Evolutionary conservation across 768 basidiomycete species (phyloP), one percentile per base, ranked within the genome.

Genomic region (Leccinum variicolor): DNA sequence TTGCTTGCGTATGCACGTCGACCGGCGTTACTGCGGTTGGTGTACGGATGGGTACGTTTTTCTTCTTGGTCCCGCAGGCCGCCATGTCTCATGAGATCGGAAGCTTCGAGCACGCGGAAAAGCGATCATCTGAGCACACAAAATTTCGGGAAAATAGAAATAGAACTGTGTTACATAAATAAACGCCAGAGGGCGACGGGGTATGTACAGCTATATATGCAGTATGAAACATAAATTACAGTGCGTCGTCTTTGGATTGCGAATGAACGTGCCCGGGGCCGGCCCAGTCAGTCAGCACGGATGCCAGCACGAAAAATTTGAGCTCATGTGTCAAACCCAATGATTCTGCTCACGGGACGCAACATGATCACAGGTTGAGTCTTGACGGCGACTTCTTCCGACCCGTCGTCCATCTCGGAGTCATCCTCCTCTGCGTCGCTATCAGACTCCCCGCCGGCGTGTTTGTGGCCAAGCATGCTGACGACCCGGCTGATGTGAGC

Each of bases 401-500:
- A 67, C 28, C 74, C 73, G 43, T 79, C 76, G 58, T 80, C 83
- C 57, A 77, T 65, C 56, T 82, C 76, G 11, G 71, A 81, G 54
- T 83, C 84, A 29, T 74, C 74, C 5, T 83, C 83, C 48, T 74
- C 76, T 5, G 79, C 82, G 45, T 85, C 86, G 62, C 86, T 87
- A 61, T 87, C 87, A 3, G 83, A 81, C 23, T 77, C 73, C 53
- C 78, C 67, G 25, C 81, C 72, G 34, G 79, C 70, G 54, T 81
- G 79, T 36, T 81, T 81, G 13, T 82, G 62, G 2, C 84, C 84
- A 53, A 87, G 80, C 72, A 88, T 83, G 62, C 86, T 88, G 62
- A 86, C 77, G 3, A 85, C 81, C 73, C 60, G 76, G 53, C 56
- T 73, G 34, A 75, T 76, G 45, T 73, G 75, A 23, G 76, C 77